Evolutionary conservation across 441 rosid genomes (phyloP), one percentile per base, ranked within the genome.

Genomic region (Daphne laureola): DNA sequence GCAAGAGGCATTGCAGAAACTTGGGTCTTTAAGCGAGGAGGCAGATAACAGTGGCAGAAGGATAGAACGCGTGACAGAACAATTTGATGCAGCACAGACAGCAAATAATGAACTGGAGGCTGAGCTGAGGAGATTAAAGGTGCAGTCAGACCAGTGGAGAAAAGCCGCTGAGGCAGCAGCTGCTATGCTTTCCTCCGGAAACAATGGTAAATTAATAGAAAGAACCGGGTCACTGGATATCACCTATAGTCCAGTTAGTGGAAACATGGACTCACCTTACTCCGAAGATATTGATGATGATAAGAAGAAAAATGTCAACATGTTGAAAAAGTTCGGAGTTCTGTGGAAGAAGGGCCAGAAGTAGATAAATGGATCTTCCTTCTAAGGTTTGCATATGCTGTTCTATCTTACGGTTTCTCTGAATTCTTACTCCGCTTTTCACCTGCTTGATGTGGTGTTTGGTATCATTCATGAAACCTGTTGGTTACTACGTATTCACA

Each of bases 151-250:
- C 64, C 99, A 87, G 58, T 87, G 99, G 99, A 82, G 99, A 74
- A 94, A 94, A 71, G 97, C 99, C 4, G 99, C 96, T 0, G 98
- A 90, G 76, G 96, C 95, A 3, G 98, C 99, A 0, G 84, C 97
- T 12, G 63, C 96, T 17, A 84, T 94, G 80, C 72, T 94, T 52
- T 70, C 95, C n/a, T 61, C 77, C 4, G 90, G 90, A 46, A 84
- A 78, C 75, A 80, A 81, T 27, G 95, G 96, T 53, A 89, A 80
- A 73, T 60, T 72, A 8, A 75, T 61, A 17, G 91, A 88, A 55
- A 75, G 84, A 61, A 58, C 84, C 0, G 76, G 82, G 25, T 77
- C 95, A 6, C 64, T 86, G 14, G 92, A 87, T 53, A 61, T 54
- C 59, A 59, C 23, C 67, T 70, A 73, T 54, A 75, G 66, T 27